Percentiles rank a stretch among this genome's conserved stretches.
Evolutionary conservation across 1,284 basidiomycete genomes (phyloP).

Genomic region (Neonothopanus nambi): DNA sequence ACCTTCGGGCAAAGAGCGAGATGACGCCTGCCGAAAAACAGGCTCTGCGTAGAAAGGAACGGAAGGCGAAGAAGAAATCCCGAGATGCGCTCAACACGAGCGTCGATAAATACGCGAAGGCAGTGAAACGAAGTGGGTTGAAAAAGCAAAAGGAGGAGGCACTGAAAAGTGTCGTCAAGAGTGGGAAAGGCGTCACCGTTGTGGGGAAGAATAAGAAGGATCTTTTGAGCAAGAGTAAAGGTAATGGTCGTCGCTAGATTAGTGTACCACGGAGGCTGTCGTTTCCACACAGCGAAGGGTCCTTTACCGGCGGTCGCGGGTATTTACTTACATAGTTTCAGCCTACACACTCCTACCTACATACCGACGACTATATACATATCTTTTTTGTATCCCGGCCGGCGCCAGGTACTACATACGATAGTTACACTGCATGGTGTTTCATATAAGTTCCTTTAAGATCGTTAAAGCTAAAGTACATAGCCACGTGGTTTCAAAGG

Average conservation of each 20-base stretch:
- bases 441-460: too few relatives aligned
- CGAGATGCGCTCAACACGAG: conserved; percentile 70
- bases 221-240: conserved; percentile 31
- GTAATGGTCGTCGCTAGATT: conserved; percentile 23
- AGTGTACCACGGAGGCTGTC: too few relatives aligned
- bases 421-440: too few relatives aligned
- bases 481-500: too few relatives aligned
- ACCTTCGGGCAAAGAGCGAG: conserved; percentile 71
- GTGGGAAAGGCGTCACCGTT: conserved; percentile 84
- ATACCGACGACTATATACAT: too few relatives aligned
- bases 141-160: conserved; percentile 85
- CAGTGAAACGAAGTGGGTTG: conserved; percentile 46
- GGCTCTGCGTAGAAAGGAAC: conserved; percentile 66
- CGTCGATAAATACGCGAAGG: conserved; percentile 64
- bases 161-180: conserved; percentile 77
- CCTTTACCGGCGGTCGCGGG: neutral
- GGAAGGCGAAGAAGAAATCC: conserved; percentile 75
- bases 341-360: too few relatives aligned
- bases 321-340: neutral
- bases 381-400: too few relatives aligned
- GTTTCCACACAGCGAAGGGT: neutral
- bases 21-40: conserved; percentile 87
- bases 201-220: conserved; percentile 71
- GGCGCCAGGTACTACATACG: too few relatives aligned
- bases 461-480: too few relatives aligned